These are phyloP conservation scores for Penicillium hordei DNA, from an alignment of 2,329 filamentous ascomycete species.

Conservation along the genomic window DNA sequence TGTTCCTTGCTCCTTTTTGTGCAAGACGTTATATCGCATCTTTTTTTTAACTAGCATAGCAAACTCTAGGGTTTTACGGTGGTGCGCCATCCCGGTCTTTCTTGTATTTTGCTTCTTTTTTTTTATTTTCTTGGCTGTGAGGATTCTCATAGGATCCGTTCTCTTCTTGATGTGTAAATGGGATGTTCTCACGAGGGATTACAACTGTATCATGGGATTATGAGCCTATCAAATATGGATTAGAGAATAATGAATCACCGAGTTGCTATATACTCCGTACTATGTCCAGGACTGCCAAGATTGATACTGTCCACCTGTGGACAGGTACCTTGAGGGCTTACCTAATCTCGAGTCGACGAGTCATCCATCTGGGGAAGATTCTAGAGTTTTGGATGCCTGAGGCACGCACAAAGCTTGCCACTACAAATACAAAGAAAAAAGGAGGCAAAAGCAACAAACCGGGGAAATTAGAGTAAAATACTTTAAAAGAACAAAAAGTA, in stretches of 20 bases:
- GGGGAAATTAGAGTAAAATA: background rate
- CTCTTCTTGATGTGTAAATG: slow-evolving; percentile 6
- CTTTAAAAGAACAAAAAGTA: background rate
- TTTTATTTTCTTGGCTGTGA: slow-evolving; percentile 1
- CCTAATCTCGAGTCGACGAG: slow-evolving; percentile 1
- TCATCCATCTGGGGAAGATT: slow-evolving; percentile 8
- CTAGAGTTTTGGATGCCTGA: background rate
- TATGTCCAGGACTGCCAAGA: background rate
- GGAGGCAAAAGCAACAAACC: background rate
- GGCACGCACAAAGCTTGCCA: background rate
- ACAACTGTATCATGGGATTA: slow-evolving; percentile 2
- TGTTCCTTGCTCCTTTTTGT: background rate
- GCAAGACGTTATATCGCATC: slow-evolving; percentile 24
- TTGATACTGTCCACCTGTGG: too few species aligned
- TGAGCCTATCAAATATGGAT: background rate
- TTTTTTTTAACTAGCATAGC: slow-evolving; percentile 37
- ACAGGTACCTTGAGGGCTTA: too few species aligned
- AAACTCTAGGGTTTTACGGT: slow-evolving; percentile 33
- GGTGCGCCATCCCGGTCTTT: slow-evolving; percentile 20
- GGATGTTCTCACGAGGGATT: background rate
- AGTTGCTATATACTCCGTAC: background rate
- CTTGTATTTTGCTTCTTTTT: slow-evolving; percentile 17
- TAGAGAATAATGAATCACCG: background rate
- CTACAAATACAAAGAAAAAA: background rate
- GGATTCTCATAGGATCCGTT: background rate